Conservation (phyloP, 108 stramenopile genomes). For the Phaeodactylum tricornutum region DNA sequence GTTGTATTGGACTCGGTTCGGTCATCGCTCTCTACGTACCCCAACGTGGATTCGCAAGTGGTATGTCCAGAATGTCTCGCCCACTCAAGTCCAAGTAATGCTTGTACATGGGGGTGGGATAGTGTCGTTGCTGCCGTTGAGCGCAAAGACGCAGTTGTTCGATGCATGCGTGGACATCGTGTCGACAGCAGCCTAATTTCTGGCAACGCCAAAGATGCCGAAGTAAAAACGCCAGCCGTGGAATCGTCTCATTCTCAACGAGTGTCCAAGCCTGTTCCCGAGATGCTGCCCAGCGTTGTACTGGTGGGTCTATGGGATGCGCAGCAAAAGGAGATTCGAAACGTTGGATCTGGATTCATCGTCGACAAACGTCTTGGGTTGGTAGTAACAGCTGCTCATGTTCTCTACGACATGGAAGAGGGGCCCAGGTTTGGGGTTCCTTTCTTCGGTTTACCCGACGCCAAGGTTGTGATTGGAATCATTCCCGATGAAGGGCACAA, state of each 20-base stretch:
- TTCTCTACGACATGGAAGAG: conserved; percentile 42
- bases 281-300: conserved; percentile 48
- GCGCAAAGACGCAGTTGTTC: conserved; percentile 24
- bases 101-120: conserved; percentile 44
- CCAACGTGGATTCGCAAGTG: conserved; percentile 54
- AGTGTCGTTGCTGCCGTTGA: conserved; percentile 31
- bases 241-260: too few relatives aligned
- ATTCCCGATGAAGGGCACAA: conserved; percentile 27
- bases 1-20: conserved; percentile 51
- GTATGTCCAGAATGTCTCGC: conserved; percentile 70
- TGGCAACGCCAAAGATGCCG: conserved; percentile 14
- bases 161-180: conserved; percentile 36
- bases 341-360: conserved; percentile 65
- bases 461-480: conserved; percentile 64
- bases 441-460: conserved; percentile 28
- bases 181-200: conserved; percentile 30
- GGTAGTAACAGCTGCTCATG: conserved; percentile 69
- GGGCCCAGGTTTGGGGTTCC: conserved; percentile 32
- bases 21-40: conserved; percentile 28
- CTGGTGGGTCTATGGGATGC: conserved; percentile 65
- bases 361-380: conserved; percentile 63
- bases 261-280: conserved; percentile 32
- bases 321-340: conserved; percentile 19
- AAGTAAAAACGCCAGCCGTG: background rate
- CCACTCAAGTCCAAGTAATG: conserved; percentile 30